Conservation (phyloP, 768 basidiomycete species). For the Tubosaeta sp. region DNA sequence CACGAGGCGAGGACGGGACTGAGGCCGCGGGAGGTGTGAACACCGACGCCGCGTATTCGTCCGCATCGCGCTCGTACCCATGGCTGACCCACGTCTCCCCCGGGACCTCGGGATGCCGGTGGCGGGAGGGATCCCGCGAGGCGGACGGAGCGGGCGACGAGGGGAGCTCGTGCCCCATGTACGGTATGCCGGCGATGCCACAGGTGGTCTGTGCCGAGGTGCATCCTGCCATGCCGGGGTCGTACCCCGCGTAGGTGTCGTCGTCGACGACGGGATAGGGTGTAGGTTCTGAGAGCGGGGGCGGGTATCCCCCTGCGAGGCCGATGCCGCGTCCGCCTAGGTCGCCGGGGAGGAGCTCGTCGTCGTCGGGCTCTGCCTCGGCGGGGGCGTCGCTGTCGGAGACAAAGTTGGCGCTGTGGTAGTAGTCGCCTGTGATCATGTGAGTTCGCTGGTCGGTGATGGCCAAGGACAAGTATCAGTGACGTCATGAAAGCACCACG, state of each 20-base stretch:
- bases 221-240: slow-evolving; percentile 24
- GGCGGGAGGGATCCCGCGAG: neutral
- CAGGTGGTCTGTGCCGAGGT: neutral
- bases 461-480: too few species aligned
- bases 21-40: neutral
- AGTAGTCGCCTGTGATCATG: slow-evolving; percentile 1
- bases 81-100: neutral
- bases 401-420: neutral
- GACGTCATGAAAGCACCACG: too few species aligned
- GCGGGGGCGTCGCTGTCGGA: neutral
- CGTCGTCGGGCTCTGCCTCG: neutral
- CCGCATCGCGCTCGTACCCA: slow-evolving; percentile 22
- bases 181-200: slow-evolving; percentile 10
- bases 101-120: neutral
- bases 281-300: neutral
- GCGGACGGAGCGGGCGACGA: neutral
- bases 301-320: neutral
- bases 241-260: slow-evolving; percentile 17
- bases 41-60: slow-evolving; percentile 7
- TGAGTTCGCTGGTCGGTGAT: neutral
- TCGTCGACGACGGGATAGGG: neutral
- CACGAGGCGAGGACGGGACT: neutral
- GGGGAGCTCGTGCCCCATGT: neutral
- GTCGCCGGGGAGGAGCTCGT: slow-evolving; percentile 4
- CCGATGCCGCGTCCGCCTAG: slow-evolving; percentile 1